These are phyloP conservation scores for Polyporus arcularius DNA, from an alignment of 768 basidiomycete genomes.

Conservation along the genomic window DNA sequence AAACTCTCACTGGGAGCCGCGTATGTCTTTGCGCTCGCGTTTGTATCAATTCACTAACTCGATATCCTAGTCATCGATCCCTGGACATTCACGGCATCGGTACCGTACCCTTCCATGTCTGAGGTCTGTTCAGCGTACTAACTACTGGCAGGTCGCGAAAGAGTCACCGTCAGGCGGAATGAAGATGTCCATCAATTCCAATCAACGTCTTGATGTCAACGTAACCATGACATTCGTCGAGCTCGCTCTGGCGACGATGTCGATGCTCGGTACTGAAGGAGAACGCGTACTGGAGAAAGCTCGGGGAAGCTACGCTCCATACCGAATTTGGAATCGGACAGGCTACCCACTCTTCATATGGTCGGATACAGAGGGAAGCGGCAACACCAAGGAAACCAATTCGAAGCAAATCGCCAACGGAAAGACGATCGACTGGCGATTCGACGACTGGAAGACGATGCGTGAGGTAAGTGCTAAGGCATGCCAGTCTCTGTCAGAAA, in stretches of 20 bases:
- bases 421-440: constrained; percentile 88
- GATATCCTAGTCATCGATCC: constrained; percentile 80
- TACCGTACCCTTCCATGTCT: constrained; percentile 32
- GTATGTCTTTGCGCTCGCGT: constrained; percentile 41
- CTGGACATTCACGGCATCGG: constrained; percentile 83
- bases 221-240: constrained; percentile 90
- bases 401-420: constrained; percentile 69
- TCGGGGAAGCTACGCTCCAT: constrained; percentile 90
- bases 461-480: constrained; percentile 70
- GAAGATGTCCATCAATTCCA: constrained; percentile 64
- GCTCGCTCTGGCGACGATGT: constrained; percentile 70
- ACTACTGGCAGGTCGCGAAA: constrained; percentile 50
- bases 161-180: constrained; percentile 52
- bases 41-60: not conserved
- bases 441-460: constrained; percentile 93
- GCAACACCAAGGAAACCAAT: constrained; percentile 45
- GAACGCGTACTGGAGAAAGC: constrained; percentile 71
- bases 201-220: constrained; percentile 88
- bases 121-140: not conserved
- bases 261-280: constrained; percentile 74
- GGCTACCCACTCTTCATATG: constrained; percentile 84
- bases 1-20: constrained; percentile 98
- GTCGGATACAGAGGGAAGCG: constrained; percentile 71
- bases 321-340: constrained; percentile 88
- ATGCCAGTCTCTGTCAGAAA: not conserved